Evolutionary conservation across 371 early-diverging fungal genomes (phyloP), one percentile per base, ranked within the genome.

Genomic region (Apophysomyces elegans): DNA sequence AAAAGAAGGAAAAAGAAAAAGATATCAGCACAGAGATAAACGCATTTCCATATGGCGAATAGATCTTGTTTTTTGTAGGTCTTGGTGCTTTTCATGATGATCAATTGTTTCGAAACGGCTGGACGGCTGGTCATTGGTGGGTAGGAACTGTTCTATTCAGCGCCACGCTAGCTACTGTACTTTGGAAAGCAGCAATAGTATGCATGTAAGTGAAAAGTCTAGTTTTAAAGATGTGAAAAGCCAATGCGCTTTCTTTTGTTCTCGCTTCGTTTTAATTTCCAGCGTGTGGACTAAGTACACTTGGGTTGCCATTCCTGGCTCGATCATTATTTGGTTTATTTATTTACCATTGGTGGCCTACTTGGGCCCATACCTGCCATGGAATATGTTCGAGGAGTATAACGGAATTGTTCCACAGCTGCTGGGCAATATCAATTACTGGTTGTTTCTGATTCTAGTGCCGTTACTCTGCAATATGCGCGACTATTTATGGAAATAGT

Each of bases 401-500:
- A 70, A 83, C 38, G 93, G 94, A 26, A 84, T 94, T 46, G 76
- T 88, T 2, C 76, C 78, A 7, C 83, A 80, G 35, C 70, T 93
- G 37, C 92, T 88, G 66, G 75, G 83, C 1, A 84, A 87, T 59
- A 79, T 86, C 2, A 80, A 81, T 32, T 97, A 93, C 75, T 97
- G 96, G 96, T 74, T 94, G 38, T 82, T 86, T 3, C 80, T 93
- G 50, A 70, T 94, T 11, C 56, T 96, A 35, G 70, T 96, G 32
- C 95, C 97, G 1, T 63, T 90, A 14, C 59, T 89, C 57, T 89
- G 92, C 66, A 84, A 89, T 67, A 62, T 90, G 41, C 84, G 95
- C 59, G 97, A 97, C 77, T 94, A 78, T 70, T 67, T 82, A 3
- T 97, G 92, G 93, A 96, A 95, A 81, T 96, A 88, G 89, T 91